phyloP scores from a whole-genome alignment of 495 filamentous ascomycete genomes.

The Xylaria telfairii region DNA sequence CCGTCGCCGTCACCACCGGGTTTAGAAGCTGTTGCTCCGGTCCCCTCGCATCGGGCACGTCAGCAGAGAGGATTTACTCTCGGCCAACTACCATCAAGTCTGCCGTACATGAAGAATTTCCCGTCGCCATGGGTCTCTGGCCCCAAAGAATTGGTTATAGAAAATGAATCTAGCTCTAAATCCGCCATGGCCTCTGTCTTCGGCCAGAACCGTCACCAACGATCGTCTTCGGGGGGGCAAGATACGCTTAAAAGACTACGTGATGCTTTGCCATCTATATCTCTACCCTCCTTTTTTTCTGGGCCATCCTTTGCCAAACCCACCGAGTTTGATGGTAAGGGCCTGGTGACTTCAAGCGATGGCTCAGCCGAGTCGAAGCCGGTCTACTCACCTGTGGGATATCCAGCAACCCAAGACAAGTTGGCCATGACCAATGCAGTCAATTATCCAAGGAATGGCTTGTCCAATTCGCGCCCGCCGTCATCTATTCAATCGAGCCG shows the following conservation, averaged over 20 bases:
- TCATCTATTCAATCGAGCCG: slow-evolving; percentile 32
- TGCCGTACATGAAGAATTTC: slow-evolving; percentile 33
- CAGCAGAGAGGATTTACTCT: slow-evolving; percentile 39
- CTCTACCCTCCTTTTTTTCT: slow-evolving; percentile 59
- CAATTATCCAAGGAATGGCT: not conserved
- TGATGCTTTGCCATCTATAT: slow-evolving; percentile 60
- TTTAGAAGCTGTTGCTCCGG: not conserved
- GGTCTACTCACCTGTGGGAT: slow-evolving; percentile 31
- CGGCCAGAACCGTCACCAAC: slow-evolving; percentile 38
- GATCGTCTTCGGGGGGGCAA: slow-evolving; percentile 50
- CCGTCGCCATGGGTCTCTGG: slow-evolving; percentile 61
- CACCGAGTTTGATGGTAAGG: slow-evolving; percentile 30
- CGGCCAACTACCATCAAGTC: slow-evolving; percentile 37
- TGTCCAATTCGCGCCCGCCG: slow-evolving; percentile 38
- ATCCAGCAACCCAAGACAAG: slow-evolving; percentile 21
- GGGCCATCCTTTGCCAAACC: slow-evolving; percentile 36
- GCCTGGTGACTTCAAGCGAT: slow-evolving; percentile 16
- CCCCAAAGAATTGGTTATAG: slow-evolving; percentile 50
- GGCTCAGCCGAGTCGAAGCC: slow-evolving; percentile 37
- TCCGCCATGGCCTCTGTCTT: slow-evolving; percentile 50
- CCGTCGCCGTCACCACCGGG: slow-evolving; percentile 9
- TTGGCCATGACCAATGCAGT: not conserved
- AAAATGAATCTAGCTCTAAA: slow-evolving; percentile 35
- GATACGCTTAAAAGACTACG: slow-evolving; percentile 55
- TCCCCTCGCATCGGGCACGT: slow-evolving; percentile 26